Evolutionary conservation across 805 yeast species (phyloP), one percentile per base, ranked within the genome.

Genomic region (Candida ponderosae): DNA sequence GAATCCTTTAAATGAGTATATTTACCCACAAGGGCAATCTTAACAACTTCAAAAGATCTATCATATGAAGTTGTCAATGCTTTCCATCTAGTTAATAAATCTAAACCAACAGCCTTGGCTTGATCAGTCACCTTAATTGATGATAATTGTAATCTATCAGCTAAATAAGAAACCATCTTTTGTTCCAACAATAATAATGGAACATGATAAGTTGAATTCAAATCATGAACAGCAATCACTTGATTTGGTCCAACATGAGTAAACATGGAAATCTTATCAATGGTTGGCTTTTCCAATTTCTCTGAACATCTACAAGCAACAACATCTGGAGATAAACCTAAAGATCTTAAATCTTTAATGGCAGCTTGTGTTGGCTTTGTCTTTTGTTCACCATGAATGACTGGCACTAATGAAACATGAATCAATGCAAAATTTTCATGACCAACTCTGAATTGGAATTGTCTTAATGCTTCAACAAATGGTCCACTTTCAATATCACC

Each of bases 301-400:
- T 83, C 83, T 36, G 86, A 72, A 70, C 99, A 93, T 69, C 99
- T 79, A 70, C 97, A 90, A 40, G 97, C 98, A 66, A 93, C 87
- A 78, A 93, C 81, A 62, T 93, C 97, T 17, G 97, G 97, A 29
- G 81, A 77, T 59, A 93, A 75, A 53, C 99, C 99, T 43, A 90
- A 68, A 33, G 96, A 84, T 66, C 99, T 82, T 63, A 93, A 74
- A 62, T 93, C 98, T 62, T 88, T 87, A 57, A 93, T 84, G 34
- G 99, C 99, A 46, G 97, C 98, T 68, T 93, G 99, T 11, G 99
- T 93, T 41, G 99, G 99, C 65, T 93, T 93, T 31, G 99, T 93
- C 73, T 93, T 93, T 64, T 93, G 96, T 70, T 93, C 99, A 44
- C 97, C 98, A 51, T 89, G 95, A 55, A 93, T 90, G 35, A 93